Conservation (phyloP, 805 yeast species). For the Starmerella scarabaei region DNA sequence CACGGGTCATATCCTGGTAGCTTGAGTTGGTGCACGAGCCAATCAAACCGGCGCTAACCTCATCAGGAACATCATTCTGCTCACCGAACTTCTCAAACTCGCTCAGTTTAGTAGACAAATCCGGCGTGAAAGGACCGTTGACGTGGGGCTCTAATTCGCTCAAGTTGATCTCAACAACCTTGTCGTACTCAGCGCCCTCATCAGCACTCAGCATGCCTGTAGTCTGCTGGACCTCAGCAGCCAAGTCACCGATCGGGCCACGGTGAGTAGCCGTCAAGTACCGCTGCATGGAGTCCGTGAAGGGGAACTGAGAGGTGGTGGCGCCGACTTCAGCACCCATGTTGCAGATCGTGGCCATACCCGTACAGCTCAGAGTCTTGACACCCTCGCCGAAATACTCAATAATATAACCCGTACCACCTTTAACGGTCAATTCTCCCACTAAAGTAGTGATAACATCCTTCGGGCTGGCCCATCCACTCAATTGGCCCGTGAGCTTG, state of each 20-base stretch:
- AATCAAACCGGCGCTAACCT: conserved; percentile 82
- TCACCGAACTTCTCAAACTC: conserved; percentile 59
- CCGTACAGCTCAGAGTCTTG: conserved; percentile 77
- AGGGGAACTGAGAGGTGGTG: conserved; percentile 95
- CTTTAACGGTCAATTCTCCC: conserved; percentile 86
- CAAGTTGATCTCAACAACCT: conserved; percentile 81
- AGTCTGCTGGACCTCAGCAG: conserved; percentile 43
- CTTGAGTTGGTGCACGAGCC: conserved; percentile 99
- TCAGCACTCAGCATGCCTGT: conserved; percentile 68
- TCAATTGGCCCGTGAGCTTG: conserved; percentile 73
- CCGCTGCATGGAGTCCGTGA: conserved; percentile 63
- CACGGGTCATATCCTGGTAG: conserved; percentile 96
- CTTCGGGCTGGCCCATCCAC: conserved; percentile 95
- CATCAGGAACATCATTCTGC: conserved; percentile 72
- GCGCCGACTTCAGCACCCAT: conserved; percentile 99
- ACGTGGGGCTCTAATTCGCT: conserved; percentile 82
- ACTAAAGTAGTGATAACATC: conserved; percentile 90
- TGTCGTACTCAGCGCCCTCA: conserved; percentile 78
- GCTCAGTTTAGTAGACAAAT: conserved; percentile 85
- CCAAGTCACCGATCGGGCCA: conserved; percentile 69
- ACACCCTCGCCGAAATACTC: conserved; percentile 98
- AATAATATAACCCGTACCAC: conserved; percentile 94
- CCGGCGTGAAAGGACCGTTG: conserved; percentile 98
- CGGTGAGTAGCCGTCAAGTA: conserved; percentile 78
- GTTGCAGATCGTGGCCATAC: conserved; percentile 99